Base-by-base conservation (phyloP, 495 filamentous ascomycete species). In the Penicillium coffeae region DNA sequence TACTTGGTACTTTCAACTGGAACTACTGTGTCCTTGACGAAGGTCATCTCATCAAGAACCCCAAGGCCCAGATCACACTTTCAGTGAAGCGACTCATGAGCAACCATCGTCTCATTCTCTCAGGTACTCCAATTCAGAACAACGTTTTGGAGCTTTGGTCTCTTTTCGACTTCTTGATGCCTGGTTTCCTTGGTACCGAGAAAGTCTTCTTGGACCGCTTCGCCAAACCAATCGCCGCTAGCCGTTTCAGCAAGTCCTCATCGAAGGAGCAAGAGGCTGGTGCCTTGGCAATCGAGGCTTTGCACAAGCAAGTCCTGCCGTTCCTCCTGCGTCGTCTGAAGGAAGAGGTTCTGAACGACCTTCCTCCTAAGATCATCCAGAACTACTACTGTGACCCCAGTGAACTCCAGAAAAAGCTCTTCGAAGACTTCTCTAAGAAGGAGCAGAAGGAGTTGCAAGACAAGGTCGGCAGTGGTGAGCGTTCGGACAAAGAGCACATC, bases 371-470 rank as follows among this genome's bases (percentile, higher is more conserved):
- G 80, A 98, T 98, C 59, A 79, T 98, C 15, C 93, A 98, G 59
- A 98, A 98, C 66, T 98, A 98, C 74, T 98, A 98, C 73, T 98
- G 93, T 66, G 93, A 98, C 65, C 90, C 96, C 21, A 95, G 89
- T 66, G 93, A 96, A 21, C 73, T 98, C 20, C 93, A 98, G 66
- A 88, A 84, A 71, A 91, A 86, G 66, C 81, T 98, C 2, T 97
- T 96, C 58, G 93, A 97, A 37, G 90, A 96, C 62, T 97, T 98
- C 71, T 85, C 81, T 20, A 93, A 90, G 78, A 91, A 88, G 55
- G 90, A 97, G 62, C 83, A 89, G 54, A 91, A 88, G 61, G 82
- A 85, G 34, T 76, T 98, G 21, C 76, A 81, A 10, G 81, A 89
- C 19, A 86, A 90, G 59, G 87, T 91, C 19, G 82, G 86, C 39